These are phyloP conservation scores for Pyrenophora graminea DNA, from an alignment of 2,329 filamentous ascomycete genomes.

Conservation along the genomic window DNA sequence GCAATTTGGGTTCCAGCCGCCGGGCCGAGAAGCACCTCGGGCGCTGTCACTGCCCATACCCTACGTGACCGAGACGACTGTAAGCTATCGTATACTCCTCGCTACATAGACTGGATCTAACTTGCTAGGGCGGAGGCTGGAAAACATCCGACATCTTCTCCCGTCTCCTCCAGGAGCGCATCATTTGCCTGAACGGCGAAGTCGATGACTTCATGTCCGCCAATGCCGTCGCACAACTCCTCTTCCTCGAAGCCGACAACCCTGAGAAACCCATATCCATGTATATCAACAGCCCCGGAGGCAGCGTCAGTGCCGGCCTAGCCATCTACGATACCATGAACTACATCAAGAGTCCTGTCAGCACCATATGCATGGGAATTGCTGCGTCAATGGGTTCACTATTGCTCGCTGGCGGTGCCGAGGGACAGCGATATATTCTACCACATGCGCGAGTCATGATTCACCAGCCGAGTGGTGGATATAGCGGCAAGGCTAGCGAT, in stretches of 20 bases:
- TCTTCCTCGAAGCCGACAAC: slow-evolving; percentile 97
- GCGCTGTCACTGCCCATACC: slow-evolving; percentile 53
- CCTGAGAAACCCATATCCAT: slow-evolving; percentile 94
- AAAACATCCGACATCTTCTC: slow-evolving; percentile 57
- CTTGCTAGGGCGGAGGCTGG: slow-evolving; percentile 53
- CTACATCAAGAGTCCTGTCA: slow-evolving; percentile 91
- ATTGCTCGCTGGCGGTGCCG: slow-evolving; percentile 80
- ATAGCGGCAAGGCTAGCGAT: slow-evolving; percentile 70
- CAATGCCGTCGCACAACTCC: slow-evolving; percentile 91
- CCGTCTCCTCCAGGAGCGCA: slow-evolving; percentile 71
- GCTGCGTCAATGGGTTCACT: slow-evolving; percentile 95
- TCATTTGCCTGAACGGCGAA: slow-evolving; percentile 88
- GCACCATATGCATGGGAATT: slow-evolving; percentile 91
- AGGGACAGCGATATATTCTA: slow-evolving; percentile 83
- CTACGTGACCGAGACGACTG: slow-evolving; percentile 56
- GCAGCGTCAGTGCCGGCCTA: slow-evolving; percentile 79
- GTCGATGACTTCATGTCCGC: slow-evolving; percentile 90
- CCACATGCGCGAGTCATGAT: slow-evolving; percentile 98
- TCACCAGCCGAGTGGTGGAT: slow-evolving; percentile 86
- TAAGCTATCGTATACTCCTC: slow-evolving; percentile 28
- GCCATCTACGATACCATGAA: slow-evolving; percentile 99
- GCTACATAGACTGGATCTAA: slow-evolving; percentile 30
- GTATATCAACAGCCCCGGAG: slow-evolving; percentile 97
- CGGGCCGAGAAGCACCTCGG: slow-evolving; percentile 32
- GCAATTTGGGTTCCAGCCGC: slow-evolving; percentile 31